Evolutionary conservation across 768 basidiomycete species (phyloP), one percentile per base, ranked within the genome.

Genomic region (Sporobolomyces roseus): DNA sequence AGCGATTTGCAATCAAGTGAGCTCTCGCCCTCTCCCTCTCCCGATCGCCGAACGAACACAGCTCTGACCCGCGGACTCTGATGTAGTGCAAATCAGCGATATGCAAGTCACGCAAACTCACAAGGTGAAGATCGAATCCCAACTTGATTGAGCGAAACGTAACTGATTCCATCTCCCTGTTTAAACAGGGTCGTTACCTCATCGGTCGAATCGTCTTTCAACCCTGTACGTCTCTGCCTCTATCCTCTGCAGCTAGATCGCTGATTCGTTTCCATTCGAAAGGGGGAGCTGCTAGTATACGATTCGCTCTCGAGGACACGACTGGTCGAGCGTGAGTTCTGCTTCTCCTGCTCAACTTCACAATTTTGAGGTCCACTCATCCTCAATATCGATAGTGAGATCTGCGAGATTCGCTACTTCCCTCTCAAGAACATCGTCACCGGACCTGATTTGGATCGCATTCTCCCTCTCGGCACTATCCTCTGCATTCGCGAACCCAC

Each of bases 401-500:
- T 19, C 30, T 12, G 52, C 38, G 19, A 21, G 36, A 9, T 66
- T 23, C 52, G 58, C 60, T 45, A 70, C 50, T 25, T n/a, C 38
- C 17, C 41, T 27, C 0, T 32, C 5, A 25, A 49, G 23, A 35
- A 27, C 0, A 16, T 54, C 30, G 5, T 21, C 2, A 53, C 55
- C 9, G 69, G 64, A 10, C 38, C 30, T 36, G 63, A 72, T 1
- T 53, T 80, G 50, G 77, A 80, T 30, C 68, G 68, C 1, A 38
- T 79, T 10, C 77, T 79, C 61, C 73, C 78, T 1, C 50, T 77
- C 36, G 79, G 79, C 1, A 71, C 71, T 7, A 52, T 76, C 25
- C 36, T 80, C 25, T 75, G 74, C 30, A 72, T 81, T 38, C 77
- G 78, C 32, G 80, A 81, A 63, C 80, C 80, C 0, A 67, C 65